These are phyloP conservation scores for Oryza meridionalis DNA, from an alignment of 176 grass and related monocot species.

Conservation along the genomic window DNA sequence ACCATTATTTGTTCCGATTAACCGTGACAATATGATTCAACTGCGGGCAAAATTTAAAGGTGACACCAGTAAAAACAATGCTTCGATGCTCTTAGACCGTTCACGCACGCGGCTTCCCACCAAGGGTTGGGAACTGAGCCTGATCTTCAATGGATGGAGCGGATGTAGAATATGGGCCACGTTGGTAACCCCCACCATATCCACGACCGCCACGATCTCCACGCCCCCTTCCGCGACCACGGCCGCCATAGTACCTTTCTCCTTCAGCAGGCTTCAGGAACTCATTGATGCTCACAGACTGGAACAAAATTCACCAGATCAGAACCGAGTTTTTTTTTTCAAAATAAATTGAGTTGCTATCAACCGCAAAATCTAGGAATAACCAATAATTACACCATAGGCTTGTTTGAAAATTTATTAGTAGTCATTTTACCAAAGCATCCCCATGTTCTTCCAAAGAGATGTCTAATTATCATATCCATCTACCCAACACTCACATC, in stretches of 20 bases:
- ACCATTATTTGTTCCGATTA: slow-evolving; percentile 60
- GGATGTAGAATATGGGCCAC: slow-evolving; percentile 38
- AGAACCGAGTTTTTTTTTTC: not conserved
- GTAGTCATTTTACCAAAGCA: not conserved
- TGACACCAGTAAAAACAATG: slow-evolving; percentile 30
- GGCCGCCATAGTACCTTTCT: slow-evolving; percentile 61
- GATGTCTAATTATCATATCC: not conserved
- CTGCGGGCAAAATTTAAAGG: slow-evolving; percentile 51
- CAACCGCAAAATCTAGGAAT: not conserved
- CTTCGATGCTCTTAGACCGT: slow-evolving; percentile 1
- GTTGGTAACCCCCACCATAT: slow-evolving; percentile 45
- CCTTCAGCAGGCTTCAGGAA: slow-evolving; percentile 88
- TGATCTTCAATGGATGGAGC: slow-evolving; percentile 77
- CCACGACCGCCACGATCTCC: slow-evolving; percentile 59
- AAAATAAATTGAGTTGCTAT: not conserved
- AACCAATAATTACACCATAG: not conserved
- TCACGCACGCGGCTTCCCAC: slow-evolving; percentile 61
- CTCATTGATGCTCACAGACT: slow-evolving; percentile 86
- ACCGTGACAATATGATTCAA: slow-evolving; percentile 43
- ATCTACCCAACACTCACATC: not conserved
- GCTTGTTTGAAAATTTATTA: not conserved
- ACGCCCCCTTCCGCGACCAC: slow-evolving; percentile 67
- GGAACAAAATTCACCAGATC: slow-evolving; percentile 2
- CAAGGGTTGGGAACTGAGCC: slow-evolving; percentile 77
- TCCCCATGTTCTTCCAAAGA: not conserved